Evolutionary conservation across 352 stramenopile genomes (phyloP).

Genomic region (Globisporangium nunn): DNA sequence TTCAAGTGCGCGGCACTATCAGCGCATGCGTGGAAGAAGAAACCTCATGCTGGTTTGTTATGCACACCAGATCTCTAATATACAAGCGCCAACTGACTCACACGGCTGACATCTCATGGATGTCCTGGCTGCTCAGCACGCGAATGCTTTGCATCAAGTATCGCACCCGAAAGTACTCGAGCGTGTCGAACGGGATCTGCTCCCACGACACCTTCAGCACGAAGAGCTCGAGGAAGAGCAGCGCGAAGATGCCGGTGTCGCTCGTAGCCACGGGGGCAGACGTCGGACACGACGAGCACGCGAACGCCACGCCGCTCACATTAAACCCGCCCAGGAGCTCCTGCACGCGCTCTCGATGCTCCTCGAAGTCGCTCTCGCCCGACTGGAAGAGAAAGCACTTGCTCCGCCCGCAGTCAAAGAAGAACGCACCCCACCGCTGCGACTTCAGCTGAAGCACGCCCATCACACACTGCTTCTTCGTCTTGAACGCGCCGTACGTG

Average conservation of each 20-base stretch:
- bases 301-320: not conserved
- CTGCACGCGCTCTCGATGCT: not conserved
- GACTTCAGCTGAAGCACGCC: constrained; percentile 2
- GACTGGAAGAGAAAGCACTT: not conserved
- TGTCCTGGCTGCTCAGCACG: too few species aligned
- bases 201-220: constrained; percentile 1
- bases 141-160: constrained; percentile 3
- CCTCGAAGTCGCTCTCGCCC: not conserved
- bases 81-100: too few species aligned
- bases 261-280: not conserved
- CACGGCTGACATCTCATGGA: too few species aligned
- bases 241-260: constrained; percentile 8
- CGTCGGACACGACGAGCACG: not conserved
- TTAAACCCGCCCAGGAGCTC: not conserved
- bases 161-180: constrained; percentile 8
- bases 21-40: too few species aligned
- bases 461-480: not conserved
- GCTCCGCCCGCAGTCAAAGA: constrained; percentile 1
- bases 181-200: not conserved
- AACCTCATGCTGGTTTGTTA: too few species aligned
- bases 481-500: constrained; percentile 5
- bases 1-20: too few species aligned
- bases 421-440: not conserved
- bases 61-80: too few species aligned
- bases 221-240: constrained; percentile 7